Evolutionary conservation across 164 flowering plant species (phyloP).

Genomic region (Brasenia schreberi): DNA sequence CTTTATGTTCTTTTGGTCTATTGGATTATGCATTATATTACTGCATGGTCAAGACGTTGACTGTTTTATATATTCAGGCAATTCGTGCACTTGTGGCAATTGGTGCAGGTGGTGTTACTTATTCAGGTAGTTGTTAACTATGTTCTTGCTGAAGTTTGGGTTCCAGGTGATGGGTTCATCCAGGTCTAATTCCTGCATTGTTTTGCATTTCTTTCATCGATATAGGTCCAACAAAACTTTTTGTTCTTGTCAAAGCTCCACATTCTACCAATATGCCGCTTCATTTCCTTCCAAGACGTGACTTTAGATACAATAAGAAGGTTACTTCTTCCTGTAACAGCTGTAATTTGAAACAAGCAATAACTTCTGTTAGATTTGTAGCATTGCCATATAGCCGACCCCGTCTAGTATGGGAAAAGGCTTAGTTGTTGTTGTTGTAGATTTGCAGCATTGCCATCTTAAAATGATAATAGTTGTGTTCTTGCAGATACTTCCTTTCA

Average conservation of each 20-base stretch:
- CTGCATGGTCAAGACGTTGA: too few relatives aligned
- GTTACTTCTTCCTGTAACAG: conserved; percentile 15
- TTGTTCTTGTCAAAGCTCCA: conserved; percentile 81
- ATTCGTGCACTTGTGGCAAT: conserved; percentile 63
- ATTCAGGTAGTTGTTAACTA: conserved; percentile 35
- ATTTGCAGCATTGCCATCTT: neutral
- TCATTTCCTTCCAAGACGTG: conserved; percentile 98
- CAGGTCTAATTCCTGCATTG: conserved; percentile 1
- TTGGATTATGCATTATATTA: too few relatives aligned
- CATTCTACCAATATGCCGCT: conserved; percentile 48
- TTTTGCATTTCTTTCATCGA: conserved; percentile 1
- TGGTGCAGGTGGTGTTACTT: conserved; percentile 70
- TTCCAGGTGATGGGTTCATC: neutral
- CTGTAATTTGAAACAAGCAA: neutral
- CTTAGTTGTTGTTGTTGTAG: too few relatives aligned
- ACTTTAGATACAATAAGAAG: conserved; percentile 68
- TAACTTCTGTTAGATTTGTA: neutral
- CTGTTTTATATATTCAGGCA: conserved; percentile 33
- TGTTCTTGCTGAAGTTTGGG: neutral
- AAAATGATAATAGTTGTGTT: neutral
- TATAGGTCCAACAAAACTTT: conserved; percentile 77
- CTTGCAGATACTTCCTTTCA: conserved; percentile 56
- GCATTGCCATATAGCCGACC: neutral
- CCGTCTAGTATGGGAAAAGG: too few relatives aligned
- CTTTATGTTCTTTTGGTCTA: neutral